Evolutionary conservation across 306 rosid species (phyloP).

Genomic region (Betula pendula): DNA sequence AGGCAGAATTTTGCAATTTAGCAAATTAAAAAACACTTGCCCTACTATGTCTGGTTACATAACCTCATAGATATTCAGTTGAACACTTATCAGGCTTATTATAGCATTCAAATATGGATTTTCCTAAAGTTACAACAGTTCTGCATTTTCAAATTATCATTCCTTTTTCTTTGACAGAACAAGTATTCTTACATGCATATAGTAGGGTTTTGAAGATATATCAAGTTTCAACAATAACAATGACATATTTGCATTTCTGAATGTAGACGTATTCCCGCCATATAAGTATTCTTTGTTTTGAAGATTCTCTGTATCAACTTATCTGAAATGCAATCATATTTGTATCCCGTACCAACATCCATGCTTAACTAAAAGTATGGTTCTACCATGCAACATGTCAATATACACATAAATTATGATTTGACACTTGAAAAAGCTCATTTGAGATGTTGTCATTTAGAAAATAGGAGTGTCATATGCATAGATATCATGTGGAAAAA

Average conservation of each 20-base stretch:
- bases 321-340: neutral
- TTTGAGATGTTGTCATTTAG: neutral
- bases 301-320: neutral
- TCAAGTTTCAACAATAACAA: neutral
- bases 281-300: neutral
- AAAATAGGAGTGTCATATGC: neutral
- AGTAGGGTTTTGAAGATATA: no score
- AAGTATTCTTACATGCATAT: no score
- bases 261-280: neutral
- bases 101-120: no score
- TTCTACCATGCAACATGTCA: neutral
- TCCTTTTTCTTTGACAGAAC: no score
- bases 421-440: neutral
- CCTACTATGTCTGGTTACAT: no score
- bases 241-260: neutral
- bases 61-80: no score
- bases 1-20: constrained; percentile 20
- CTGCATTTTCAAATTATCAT: no score
- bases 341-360: neutral
- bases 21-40: no score
- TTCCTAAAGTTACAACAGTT: no score
- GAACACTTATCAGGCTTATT: no score
- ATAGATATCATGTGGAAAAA: neutral
- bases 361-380: neutral
- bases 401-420: neutral